These are phyloP conservation scores for Noccaea bulbosa DNA, from an alignment of 345 rosid genomes.

Conservation along the genomic window DNA sequence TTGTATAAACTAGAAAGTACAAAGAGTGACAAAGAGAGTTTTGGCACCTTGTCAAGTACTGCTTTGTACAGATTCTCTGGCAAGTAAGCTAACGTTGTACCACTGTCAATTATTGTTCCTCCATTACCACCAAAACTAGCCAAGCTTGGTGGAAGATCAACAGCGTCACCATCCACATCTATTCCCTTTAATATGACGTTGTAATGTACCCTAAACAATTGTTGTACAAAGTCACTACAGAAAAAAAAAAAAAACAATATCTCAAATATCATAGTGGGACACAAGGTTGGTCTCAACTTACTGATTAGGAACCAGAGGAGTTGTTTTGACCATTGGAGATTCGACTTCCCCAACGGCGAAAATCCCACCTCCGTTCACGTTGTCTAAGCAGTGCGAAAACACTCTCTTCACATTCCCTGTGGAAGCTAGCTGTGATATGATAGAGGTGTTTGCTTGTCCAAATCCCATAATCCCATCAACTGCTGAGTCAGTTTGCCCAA, in stretches of 20 bases:
- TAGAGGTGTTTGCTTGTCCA: slow-evolving; percentile 86
- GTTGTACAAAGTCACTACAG: slow-evolving; percentile 39
- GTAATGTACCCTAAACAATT: slow-evolving; percentile 80
- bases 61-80: slow-evolving; percentile 59
- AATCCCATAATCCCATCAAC: slow-evolving; percentile 94
- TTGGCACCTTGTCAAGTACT: slow-evolving; percentile 58
- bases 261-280: background rate
- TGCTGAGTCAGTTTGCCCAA: slow-evolving; percentile 72
- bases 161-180: slow-evolving; percentile 65
- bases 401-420: slow-evolving; percentile 64
- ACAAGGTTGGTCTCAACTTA: slow-evolving; percentile 51
- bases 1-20: slow-evolving; percentile 8
- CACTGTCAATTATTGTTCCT: slow-evolving; percentile 89
- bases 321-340: slow-evolving; percentile 69
- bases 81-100: slow-evolving; percentile 92
- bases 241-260: background rate
- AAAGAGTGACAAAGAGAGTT: slow-evolving; percentile 6
- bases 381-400: slow-evolving; percentile 92
- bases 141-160: slow-evolving; percentile 61
- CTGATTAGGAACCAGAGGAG: slow-evolving; percentile 82
- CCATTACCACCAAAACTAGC: slow-evolving; percentile 45
- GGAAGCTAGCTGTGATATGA: slow-evolving; percentile 82
- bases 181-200: slow-evolving; percentile 68
- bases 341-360: slow-evolving; percentile 83
- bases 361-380: slow-evolving; percentile 77